Conservation (phyloP, 2,329 filamentous ascomycete species). For the Fusarium sp. region DNA sequence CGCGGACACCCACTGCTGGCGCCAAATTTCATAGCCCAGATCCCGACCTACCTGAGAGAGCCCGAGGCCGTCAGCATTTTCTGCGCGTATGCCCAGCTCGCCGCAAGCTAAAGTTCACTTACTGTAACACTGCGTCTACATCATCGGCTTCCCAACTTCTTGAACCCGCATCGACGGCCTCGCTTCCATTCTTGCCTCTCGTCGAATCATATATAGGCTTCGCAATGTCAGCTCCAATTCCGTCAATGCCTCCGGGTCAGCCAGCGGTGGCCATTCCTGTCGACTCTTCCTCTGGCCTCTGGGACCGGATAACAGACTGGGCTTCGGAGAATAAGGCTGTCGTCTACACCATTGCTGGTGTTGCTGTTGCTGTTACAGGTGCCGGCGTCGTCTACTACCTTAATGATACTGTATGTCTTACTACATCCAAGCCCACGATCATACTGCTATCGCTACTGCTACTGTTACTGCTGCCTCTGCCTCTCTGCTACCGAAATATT, state of each 20-base stretch:
- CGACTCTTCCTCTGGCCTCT: constrained; percentile 73
- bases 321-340: constrained; percentile 94
- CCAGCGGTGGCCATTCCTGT: constrained; percentile 59
- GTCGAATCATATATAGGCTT: constrained; percentile 40
- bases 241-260: constrained; percentile 58
- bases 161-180: constrained; percentile 42
- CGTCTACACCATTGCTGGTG: constrained; percentile 95
- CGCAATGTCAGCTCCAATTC: constrained; percentile 57
- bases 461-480: no score
- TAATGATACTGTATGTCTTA: constrained; percentile 60
- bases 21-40: constrained; percentile 43
- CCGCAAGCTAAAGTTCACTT: constrained; percentile 37
- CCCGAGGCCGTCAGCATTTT: constrained; percentile 43
- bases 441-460: not conserved
- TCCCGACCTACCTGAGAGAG: constrained; percentile 11
- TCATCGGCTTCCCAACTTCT: constrained; percentile 46
- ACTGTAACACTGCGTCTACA: constrained; percentile 46
- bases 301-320: constrained; percentile 92
- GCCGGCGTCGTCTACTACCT: constrained; percentile 95
- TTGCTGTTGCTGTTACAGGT: constrained; percentile 89
- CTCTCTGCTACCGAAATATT: constrained; percentile 9
- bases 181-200: constrained; percentile 38
- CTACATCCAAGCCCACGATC: constrained; percentile 3
- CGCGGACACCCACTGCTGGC: constrained; percentile 31
- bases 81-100: constrained; percentile 47